Evolutionary conservation across 805 yeast genomes (phyloP), one percentile per base, ranked within the genome.

Genomic region (Diddensiella caesifluorescens): DNA sequence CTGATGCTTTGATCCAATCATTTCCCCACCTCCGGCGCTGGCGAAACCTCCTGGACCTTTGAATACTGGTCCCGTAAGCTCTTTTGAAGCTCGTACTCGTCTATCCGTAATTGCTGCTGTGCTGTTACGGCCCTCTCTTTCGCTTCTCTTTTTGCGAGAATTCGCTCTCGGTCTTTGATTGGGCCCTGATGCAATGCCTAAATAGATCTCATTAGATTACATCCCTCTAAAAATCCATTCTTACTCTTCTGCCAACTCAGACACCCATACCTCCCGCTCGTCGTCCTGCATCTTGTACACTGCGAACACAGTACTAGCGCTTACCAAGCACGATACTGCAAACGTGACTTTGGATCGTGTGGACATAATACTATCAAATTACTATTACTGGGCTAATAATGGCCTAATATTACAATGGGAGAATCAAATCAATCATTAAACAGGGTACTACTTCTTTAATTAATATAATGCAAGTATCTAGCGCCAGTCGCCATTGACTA

Each of bases 261-360:
- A 19, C 27, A 12, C n/a, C 38, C 54, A 27, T 37, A 50, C 54
- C 15, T 75, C 79, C 54, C 86, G 71, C 58, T 86, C 95, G 47
- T 73, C 63, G 28, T 73, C 73, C 52, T 87, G 94, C 33, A 81
- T 71, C 44, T 70, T 71, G 61, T 81, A 84, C 33, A 86, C 90
- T 56, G 80, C 83, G 3, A 74, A 61, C 16, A 81, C 77, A 0
- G 92, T 73, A 2, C 71, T 74, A 0, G 68, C 76, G 2, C 86
- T 77, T 38, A 76, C 64, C 1, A 70, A 52, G 20, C 77, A 67
- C 12, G 86, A 70, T 9, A 72, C 50, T 0, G 75, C 88, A 30
- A 86, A 70, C 2, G 95, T 86, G 22, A 80, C 62, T 59, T 83
- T 86, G 26, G 94, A 78, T 1, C 89, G 85, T 38, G 82, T 74